A percentile compares a stretch with the other conserved stretches of the same genome.
phyloP scores from a whole-genome alignment of 2,329 filamentous ascomycete species.

The Pseudogymnoascus sp. region DNA sequence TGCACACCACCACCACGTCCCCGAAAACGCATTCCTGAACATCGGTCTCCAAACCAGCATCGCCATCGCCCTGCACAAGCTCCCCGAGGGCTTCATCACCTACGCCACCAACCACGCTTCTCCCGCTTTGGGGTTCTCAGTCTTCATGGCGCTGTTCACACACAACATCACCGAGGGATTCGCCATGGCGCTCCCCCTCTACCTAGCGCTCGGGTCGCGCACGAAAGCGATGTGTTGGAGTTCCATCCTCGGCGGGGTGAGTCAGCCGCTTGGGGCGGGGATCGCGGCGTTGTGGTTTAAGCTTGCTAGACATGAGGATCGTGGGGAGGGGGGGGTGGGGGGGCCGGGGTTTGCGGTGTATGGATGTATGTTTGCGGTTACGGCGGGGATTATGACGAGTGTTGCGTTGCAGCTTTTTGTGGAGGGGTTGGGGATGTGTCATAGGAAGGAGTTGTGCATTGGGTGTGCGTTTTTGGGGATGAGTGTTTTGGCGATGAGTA shows the following conservation, averaged over 20 bases:
- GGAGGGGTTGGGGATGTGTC: conserved; percentile 75
- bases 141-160: conserved; percentile 93
- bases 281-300: conserved; percentile 82
- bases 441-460: conserved; percentile 68
- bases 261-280: conserved; percentile 77
- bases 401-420: conserved; percentile 84
- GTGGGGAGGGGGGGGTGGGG: conserved; percentile 26
- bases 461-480: conserved; percentile 78
- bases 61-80: conserved; percentile 91
- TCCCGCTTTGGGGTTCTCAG: conserved; percentile 75
- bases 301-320: conserved; percentile 46
- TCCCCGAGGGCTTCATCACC: conserved; percentile 80
- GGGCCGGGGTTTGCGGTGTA: conserved; percentile 52
- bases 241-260: conserved; percentile 72
- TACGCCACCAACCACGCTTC: conserved; percentile 97
- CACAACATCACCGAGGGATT: conserved; percentile 99
- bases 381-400: conserved; percentile 90
- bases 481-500: conserved; percentile 76
- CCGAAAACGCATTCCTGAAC: conserved; percentile 83
- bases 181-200: conserved; percentile 83
- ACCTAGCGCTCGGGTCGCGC: conserved; percentile 77
- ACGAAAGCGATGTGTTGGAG: conserved; percentile 77
- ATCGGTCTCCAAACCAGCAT: conserved; percentile 95
- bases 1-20: conserved; percentile 87
- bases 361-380: conserved; percentile 76